Evolutionary conservation across 495 filamentous ascomycete species (phyloP).

Genomic region (Podospora pseudocomata): DNA sequence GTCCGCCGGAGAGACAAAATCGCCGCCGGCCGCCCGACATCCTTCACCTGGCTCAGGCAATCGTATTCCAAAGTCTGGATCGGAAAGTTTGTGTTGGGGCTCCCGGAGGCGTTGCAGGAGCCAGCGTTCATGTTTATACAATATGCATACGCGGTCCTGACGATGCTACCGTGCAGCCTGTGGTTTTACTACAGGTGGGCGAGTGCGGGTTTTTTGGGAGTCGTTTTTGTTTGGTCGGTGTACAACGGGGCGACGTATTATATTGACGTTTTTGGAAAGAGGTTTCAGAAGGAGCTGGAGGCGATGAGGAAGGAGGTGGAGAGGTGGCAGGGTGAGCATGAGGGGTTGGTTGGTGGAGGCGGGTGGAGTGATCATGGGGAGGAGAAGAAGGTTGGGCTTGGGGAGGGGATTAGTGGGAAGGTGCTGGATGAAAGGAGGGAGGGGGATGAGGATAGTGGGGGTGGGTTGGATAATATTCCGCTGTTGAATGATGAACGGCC

Average conservation of each 20-base stretch:
- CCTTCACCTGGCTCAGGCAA: constrained; percentile 93
- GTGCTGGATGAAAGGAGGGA: constrained; percentile 19
- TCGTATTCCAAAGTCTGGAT: constrained; percentile 87
- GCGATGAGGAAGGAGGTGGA: constrained; percentile 82
- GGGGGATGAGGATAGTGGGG: constrained; percentile 14
- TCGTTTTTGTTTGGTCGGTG: constrained; percentile 83
- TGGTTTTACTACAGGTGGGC: constrained; percentile 92
- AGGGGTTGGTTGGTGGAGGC: constrained; percentile 16
- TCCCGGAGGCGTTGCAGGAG: constrained; percentile 76
- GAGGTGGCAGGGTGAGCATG: constrained; percentile 71
- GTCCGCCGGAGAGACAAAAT: constrained; percentile 91
- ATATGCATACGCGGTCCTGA: constrained; percentile 81
- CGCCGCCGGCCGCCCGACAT: constrained; percentile 89
- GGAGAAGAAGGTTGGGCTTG: constrained; percentile 23
- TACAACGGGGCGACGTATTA: constrained; percentile 97
- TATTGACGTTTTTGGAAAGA: constrained; percentile 93
- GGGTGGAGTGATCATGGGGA: constrained; percentile 31
- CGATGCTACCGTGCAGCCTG: constrained; percentile 89
- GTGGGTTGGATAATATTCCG: constrained; percentile 54
- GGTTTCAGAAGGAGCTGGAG: constrained; percentile 95
- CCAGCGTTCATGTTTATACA: constrained; percentile 94
- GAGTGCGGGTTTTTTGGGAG: constrained; percentile 68
- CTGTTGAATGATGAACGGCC: constrained; percentile 47
- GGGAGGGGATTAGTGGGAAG: constrained; percentile 16
- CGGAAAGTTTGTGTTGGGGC: constrained; percentile 73